Evolutionary conservation across 2,329 filamentous ascomycete species (phyloP).

Genomic region (Hypoxylon sp.): DNA sequence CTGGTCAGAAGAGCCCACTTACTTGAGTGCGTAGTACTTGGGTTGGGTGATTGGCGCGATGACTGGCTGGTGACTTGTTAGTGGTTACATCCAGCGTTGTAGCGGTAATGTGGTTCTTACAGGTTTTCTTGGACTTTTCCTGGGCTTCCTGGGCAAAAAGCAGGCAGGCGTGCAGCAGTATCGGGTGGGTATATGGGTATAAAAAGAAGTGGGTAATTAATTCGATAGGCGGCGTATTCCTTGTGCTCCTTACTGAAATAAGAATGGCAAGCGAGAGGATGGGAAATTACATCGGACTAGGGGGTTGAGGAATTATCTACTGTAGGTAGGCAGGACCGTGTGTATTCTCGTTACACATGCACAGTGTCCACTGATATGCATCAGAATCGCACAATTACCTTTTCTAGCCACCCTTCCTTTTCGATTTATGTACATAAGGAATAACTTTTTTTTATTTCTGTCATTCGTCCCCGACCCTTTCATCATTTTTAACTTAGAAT

Average conservation of each 20-base stretch:
- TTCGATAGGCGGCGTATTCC: slow-evolving; percentile 38
- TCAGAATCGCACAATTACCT: slow-evolving; percentile 22
- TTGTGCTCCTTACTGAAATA: slow-evolving; percentile 42
- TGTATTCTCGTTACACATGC: slow-evolving; percentile 27
- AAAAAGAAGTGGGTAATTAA: slow-evolving; percentile 36
- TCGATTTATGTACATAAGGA: background rate
- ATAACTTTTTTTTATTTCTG: slow-evolving; percentile 4
- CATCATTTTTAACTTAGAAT: background rate
- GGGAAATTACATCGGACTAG: slow-evolving; percentile 51
- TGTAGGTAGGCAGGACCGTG: slow-evolving; percentile 20
- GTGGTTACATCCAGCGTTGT: slow-evolving; percentile 36
- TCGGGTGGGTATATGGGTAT: slow-evolving; percentile 21
- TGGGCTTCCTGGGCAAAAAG: slow-evolving; percentile 5
- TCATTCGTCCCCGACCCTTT: background rate
- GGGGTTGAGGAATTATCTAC: slow-evolving; percentile 26
- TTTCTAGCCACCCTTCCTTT: slow-evolving; percentile 21
- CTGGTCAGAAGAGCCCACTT: slow-evolving; percentile 25
- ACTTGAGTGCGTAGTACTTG: slow-evolving; percentile 19
- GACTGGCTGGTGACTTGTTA: slow-evolving; percentile 34
- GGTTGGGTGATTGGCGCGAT: slow-evolving; percentile 25
- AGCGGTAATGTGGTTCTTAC: slow-evolving; percentile 15
- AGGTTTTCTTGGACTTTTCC: background rate
- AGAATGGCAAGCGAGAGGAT: slow-evolving; percentile 48
- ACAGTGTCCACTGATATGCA: slow-evolving; percentile 24
- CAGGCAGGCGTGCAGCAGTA: slow-evolving; percentile 25